A percentile compares a stretch with the other conserved stretches of the same genome.
phyloP scores from a whole-genome alignment of 1,284 basidiomycete genomes.

The Rhizopogon parksii region DNA sequence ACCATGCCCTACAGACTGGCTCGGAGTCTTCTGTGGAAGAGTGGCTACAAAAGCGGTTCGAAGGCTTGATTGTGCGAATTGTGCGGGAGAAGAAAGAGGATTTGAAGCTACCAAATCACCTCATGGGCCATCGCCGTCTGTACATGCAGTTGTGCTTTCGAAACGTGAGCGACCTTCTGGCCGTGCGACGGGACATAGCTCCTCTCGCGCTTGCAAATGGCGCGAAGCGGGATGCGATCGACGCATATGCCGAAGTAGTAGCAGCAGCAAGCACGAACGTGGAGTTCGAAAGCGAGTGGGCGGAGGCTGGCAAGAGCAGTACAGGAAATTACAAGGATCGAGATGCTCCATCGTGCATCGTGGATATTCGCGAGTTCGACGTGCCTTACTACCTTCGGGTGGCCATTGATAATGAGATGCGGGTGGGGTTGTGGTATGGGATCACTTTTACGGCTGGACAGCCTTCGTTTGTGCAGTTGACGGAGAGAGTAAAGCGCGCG shows the following conservation, averaged over 20 bases:
- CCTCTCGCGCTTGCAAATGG: slow-evolving; percentile 88
- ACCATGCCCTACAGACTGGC: slow-evolving; percentile 49
- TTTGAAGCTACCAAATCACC: slow-evolving; percentile 91
- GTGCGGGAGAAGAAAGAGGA: slow-evolving; percentile 88
- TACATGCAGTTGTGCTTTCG: slow-evolving; percentile 89
- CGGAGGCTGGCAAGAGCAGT: slow-evolving; percentile 39
- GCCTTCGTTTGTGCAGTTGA: slow-evolving; percentile 68
- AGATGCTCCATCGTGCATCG: slow-evolving; percentile 86
- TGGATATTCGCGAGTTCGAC: slow-evolving; percentile 95
- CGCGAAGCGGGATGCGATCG: slow-evolving; percentile 92
- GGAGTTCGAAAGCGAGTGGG: slow-evolving; percentile 65
- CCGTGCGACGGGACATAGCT: slow-evolving; percentile 82
- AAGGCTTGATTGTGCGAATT: slow-evolving; percentile 78
- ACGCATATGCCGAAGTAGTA: slow-evolving; percentile 98
- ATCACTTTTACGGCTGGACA: slow-evolving; percentile 81
- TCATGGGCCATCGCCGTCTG: slow-evolving; percentile 84
- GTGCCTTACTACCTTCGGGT: slow-evolving; percentile 97
- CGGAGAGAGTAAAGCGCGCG: slow-evolving; percentile 92
- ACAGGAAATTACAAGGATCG: slow-evolving; percentile 46
- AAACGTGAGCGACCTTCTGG: slow-evolving; percentile 88
- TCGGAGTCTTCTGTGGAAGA: slow-evolving; percentile 92
- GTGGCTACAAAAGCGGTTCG: slow-evolving; percentile 92
- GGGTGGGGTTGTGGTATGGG: slow-evolving; percentile 95
- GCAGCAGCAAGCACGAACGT: slow-evolving; percentile 48
- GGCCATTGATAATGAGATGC: slow-evolving; percentile 96